Base-by-base conservation (phyloP, 495 filamentous ascomycete species). In the Talaromyces wortmannii region DNA sequence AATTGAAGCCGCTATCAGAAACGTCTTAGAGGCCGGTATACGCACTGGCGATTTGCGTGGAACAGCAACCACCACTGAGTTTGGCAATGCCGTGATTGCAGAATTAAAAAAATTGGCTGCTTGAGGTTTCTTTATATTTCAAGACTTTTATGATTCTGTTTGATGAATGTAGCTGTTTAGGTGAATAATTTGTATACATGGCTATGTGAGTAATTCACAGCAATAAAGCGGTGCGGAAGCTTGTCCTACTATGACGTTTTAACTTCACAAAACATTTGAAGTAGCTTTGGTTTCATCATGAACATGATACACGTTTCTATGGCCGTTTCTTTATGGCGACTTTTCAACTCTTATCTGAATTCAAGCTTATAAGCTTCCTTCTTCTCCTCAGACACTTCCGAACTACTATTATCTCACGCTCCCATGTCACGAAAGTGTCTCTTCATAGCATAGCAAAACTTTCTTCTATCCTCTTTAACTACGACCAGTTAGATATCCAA, bases 31-130 rank as follows among this genome's bases (percentile, higher is more conserved):
- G 59, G 76, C 74, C 32, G 88, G 88, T 7, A 65, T 90, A 31
- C 75, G 82, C 30, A 96, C 92, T 5, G 77, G 78, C 55, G 92
- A 97, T 71, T 81, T 97, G 51, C 87, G 87, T 55, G 92, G 92
- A 6, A 78, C 68, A 11, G 73, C 83, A 6, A 79, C 71, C 23
- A 97, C 92, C 0, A 73, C 68, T 13, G 85, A 92, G 60, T 82
- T 95, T 50, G 92, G 91, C 31, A 85, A 96, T 72, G 89, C 87
- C 1, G 79, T 96, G 59, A 83, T 88, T 12, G 77, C 79, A 11
- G 84, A 90, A 66, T 66, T 95, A 30, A 78, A 74, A 53, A 73
- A 75, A 59, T 64, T 87, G 16, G 31, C n/a, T 40, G 8, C 36
- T 40, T 40, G 36, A 40, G 36, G 36, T 40, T 40, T 40, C 8